A percentile compares a stretch with the other conserved stretches of the same genome.
These are phyloP conservation scores for Ophidiomyces ophidiicola DNA, from an alignment of 2,329 filamentous ascomycete genomes.

Conservation along the genomic window DNA sequence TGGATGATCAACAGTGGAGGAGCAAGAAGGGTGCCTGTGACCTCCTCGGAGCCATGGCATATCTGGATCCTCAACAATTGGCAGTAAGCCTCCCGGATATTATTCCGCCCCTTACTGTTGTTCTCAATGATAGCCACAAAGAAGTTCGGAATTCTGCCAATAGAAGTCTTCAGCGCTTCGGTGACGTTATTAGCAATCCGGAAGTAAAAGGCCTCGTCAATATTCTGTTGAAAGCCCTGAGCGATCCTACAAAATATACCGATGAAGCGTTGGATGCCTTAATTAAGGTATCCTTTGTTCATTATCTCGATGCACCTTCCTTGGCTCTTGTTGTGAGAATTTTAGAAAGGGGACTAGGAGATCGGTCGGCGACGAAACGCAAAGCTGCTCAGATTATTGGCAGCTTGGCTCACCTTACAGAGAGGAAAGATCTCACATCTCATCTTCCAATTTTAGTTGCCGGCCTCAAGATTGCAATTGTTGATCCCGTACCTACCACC, in stretches of 20 bases:
- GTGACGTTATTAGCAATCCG: conserved; percentile 95
- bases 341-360: conserved; percentile 77
- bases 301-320: conserved; percentile 95
- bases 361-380: conserved; percentile 86
- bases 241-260: conserved; percentile 93
- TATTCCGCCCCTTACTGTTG: conserved; percentile 85
- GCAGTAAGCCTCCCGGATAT: conserved; percentile 88
- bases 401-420: conserved; percentile 89
- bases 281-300: conserved; percentile 96
- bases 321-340: conserved; percentile 91
- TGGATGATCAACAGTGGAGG: conserved; percentile 93
- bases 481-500: conserved; percentile 93
- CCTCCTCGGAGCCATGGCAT: conserved; percentile 93
- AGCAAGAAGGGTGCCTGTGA: conserved; percentile 98
- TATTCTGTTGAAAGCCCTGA: conserved; percentile 87
- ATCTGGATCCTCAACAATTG: conserved; percentile 89
- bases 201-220: conserved; percentile 89
- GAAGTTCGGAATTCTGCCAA: conserved; percentile 88
- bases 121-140: conserved; percentile 95
- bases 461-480: conserved; percentile 74
- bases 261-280: conserved; percentile 86
- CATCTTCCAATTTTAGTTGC: conserved; percentile 88
- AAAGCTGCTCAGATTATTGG: conserved; percentile 97
- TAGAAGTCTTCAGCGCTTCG: conserved; percentile 90
- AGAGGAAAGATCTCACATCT: conserved; percentile 81